Base-by-base conservation (phyloP, 805 yeast genomes). In the Candida nemodendra region DNA sequence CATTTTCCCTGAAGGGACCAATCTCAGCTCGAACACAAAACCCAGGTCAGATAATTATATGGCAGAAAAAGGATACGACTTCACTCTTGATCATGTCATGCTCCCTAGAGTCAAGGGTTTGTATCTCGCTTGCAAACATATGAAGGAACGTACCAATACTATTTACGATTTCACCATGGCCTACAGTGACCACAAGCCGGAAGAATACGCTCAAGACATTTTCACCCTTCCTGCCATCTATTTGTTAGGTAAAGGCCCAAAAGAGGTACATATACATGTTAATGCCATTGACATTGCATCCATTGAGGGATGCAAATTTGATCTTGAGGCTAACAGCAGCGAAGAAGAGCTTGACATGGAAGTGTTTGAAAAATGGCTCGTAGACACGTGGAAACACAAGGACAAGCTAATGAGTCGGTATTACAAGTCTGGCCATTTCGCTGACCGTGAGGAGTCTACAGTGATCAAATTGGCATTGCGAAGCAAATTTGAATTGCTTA, bases 1-100 rank as follows among this genome's bases (percentile, higher is more conserved):
- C 16, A 60, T 93, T 18, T 93, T 84, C 63, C 99, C 99, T 1
- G 99, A 93, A 61, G 99, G 99, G 4, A 93, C 99, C 0, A 93
- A 88, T 41, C 64, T 84, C 38, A 80, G 93, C 26, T 70, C 69
- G 4, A 72, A 76, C 42, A 87, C 96, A 2, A 70, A 77, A 32
- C 63, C 51, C 3, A 74, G 76, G 41, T 78, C 90, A 7, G 68
- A 66, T 13, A 67, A 57, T 6, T 93, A 68, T 61, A 83, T 88
- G 15, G 62, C 58, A 5, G 75, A 79, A 45, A 55, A 69, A 17
- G 71, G 69, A 4, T 66, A 65, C 24, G 69, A 75, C 6, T 32
- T 37, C 5, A 66, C 71, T 1, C 68, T 81, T 47, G 68, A 72
- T 27, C 80, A 87, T 57, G 78, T 85, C 11, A 67, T 93, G 43